Evolutionary conservation across 768 basidiomycete species (phyloP).

Genomic region (Mycena latifolia): DNA sequence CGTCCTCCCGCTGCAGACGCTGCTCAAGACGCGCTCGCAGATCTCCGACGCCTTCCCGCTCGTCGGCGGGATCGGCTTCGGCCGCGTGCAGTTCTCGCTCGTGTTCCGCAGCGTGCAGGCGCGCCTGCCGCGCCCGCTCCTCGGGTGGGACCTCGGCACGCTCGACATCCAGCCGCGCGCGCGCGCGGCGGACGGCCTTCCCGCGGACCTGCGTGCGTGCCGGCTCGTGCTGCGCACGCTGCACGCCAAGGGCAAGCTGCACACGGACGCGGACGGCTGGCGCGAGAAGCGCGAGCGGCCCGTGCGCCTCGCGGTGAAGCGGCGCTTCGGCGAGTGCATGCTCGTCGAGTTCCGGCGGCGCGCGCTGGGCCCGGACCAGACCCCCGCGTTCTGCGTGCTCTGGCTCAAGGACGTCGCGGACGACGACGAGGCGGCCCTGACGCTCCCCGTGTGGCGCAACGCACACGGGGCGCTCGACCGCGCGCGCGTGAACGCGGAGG

Average conservation of each 20-base stretch:
- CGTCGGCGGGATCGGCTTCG: constrained; percentile 77
- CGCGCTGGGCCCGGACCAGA: constrained; percentile 48
- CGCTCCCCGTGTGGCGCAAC: constrained; percentile 32
- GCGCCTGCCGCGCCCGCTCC: constrained; percentile 65
- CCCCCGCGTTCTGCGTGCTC: constrained; percentile 51
- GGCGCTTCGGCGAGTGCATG: constrained; percentile 55
- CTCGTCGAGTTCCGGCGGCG: constrained; percentile 52
- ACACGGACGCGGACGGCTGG: constrained; percentile 49
- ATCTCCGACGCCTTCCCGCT: constrained; percentile 73
- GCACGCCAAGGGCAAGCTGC: constrained; percentile 52
- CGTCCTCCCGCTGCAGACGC: constrained; percentile 59
- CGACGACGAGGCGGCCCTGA: constrained; percentile 25
- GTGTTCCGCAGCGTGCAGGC: constrained; percentile 77
- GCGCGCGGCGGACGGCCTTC: constrained; percentile 43
- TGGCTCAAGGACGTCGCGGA: constrained; percentile 58
- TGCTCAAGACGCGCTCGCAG: constrained; percentile 65
- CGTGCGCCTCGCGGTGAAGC: constrained; percentile 53
- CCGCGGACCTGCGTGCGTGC: constrained; percentile 52
- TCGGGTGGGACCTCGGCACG: constrained; percentile 80
- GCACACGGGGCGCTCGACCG: constrained; percentile 32
- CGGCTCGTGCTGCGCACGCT: constrained; percentile 54
- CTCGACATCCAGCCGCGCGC: constrained; percentile 61
- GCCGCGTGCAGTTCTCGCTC: constrained; percentile 72
- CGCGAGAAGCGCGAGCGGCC: constrained; percentile 43
- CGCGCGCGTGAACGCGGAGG: constrained; percentile 33